Evolutionary conservation across 345 rosid species (phyloP).

Genomic region (Cardamine occulta): DNA sequence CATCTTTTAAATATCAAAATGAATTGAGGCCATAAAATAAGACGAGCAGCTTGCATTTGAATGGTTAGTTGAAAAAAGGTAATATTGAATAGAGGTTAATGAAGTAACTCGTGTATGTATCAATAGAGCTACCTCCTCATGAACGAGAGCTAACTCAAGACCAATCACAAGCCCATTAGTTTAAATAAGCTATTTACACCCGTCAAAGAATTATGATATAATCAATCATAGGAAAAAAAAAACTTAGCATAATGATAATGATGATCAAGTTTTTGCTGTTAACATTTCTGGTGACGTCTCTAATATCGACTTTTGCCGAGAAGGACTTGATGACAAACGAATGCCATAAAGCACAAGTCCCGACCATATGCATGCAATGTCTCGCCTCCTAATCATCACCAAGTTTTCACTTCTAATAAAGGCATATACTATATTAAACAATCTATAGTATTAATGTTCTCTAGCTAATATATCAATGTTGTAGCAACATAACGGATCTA

Average conservation of each 20-base stretch:
- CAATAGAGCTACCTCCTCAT: not conserved
- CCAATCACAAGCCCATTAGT: constrained; percentile 3
- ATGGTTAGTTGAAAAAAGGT: not conserved
- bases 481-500: not conserved
- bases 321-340: constrained; percentile 5
- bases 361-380: constrained; percentile 35
- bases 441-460: not conserved
- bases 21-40: not conserved
- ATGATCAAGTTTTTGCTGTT: constrained; percentile 18
- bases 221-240: not conserved
- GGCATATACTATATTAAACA: not conserved
- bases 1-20: not conserved
- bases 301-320: not conserved
- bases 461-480: too few species aligned
- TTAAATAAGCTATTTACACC: constrained; percentile 2
- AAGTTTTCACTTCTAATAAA: constrained; percentile 1
- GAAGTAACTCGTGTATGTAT: not conserved
- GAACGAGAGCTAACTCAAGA: not conserved
- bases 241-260: not conserved
- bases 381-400: constrained; percentile 25
- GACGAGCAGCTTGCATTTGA: not conserved
- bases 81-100: not conserved
- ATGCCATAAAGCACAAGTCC: constrained; percentile 29
- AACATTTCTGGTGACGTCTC: constrained; percentile 13
- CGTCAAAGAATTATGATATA: not conserved